Base-by-base conservation (phyloP, 495 filamentous ascomycete genomes). In the Xeromyces bisporus region DNA sequence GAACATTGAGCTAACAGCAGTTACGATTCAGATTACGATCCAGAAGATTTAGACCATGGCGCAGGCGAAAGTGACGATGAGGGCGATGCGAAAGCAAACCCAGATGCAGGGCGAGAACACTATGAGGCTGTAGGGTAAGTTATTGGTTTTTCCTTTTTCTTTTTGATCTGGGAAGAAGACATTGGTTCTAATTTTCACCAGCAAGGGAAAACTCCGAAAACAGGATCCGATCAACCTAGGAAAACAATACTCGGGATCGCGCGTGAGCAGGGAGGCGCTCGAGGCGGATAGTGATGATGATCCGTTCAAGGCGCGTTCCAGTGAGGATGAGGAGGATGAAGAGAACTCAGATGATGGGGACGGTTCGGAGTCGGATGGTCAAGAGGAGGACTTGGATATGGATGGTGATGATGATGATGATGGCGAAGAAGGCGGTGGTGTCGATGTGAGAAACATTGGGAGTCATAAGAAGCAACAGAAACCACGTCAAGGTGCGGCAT, bases 181-280 rank as follows among this genome's bases (percentile, higher is more conserved):
- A 11, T 16, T 18, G 10, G 3, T 43, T 20, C 31, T 43, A 18
- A 37, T 21, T 12, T 15, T 7, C 11, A 38, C 38, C 24, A 85
- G 81, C 11, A 87, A 87, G 63, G 86, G 75, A 53, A 85, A 79
- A 47, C 67, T 94, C 26, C 74, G 83, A 34, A 80, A 85, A 47
- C 65, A 67, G 33, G 73, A 83, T 8, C 59, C 58, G 10, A 15
- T 56, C 63, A 31, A 50, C 51, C 12, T 66, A 0, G 89, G 87
- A 5, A 78, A 83, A 23, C 71, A 83, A 46, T 97, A 97, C 48
- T 61, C 69, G 25, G 89, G 87, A 7, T 65, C 78, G 3, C 68
- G 66, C 28, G 67, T 97, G n/a, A 83, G 73, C 38, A 66, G 91
- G 30, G 65, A 77, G 15, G 73, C 67, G 0, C 61, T 86, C 7